Conservation (phyloP, 2,329 filamentous ascomycete genomes). For the Stagonosporopsis cucurbitacearum region DNA sequence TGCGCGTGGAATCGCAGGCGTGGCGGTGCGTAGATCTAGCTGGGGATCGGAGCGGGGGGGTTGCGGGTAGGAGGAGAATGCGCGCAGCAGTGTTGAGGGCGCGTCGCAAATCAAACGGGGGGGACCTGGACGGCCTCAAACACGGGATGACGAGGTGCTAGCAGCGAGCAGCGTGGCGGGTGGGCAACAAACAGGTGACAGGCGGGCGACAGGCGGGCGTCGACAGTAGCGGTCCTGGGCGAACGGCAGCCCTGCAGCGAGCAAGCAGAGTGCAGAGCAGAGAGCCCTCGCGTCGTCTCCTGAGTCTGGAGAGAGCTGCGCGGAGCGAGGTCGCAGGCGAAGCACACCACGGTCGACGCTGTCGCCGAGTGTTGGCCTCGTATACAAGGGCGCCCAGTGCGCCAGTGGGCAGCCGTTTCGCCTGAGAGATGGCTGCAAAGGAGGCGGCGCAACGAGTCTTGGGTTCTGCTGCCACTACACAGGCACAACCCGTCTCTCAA, state of each 20-base stretch:
- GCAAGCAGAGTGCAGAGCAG: slow-evolving; percentile 12
- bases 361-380: slow-evolving; percentile 11
- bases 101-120: slow-evolving; percentile 12
- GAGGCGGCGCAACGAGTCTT: slow-evolving; percentile 8
- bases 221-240: neutral
- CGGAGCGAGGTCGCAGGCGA: slow-evolving; percentile 8
- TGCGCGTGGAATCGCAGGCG: slow-evolving; percentile 10
- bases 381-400: slow-evolving; percentile 16
- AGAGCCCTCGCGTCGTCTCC: slow-evolving; percentile 2
- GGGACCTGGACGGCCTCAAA: slow-evolving; percentile 17
- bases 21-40: neutral
- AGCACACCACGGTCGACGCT: slow-evolving; percentile 18
- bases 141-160: slow-evolving; percentile 11
- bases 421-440: slow-evolving; percentile 15
- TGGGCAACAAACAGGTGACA: slow-evolving; percentile 4
- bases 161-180: neutral
- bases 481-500: neutral
- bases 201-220: neutral
- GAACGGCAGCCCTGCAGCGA: slow-evolving; percentile 14
- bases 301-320: slow-evolving; percentile 15
- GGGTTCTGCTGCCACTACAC: neutral
- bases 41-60: slow-evolving; percentile 7
- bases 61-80: slow-evolving; percentile 2
- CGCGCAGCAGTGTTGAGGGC: slow-evolving; percentile 7
- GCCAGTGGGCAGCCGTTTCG: slow-evolving; percentile 11